These are phyloP conservation scores for Actinidia chinensis DNA, from an alignment of 179 eudicot species.

Conservation along the genomic window DNA sequence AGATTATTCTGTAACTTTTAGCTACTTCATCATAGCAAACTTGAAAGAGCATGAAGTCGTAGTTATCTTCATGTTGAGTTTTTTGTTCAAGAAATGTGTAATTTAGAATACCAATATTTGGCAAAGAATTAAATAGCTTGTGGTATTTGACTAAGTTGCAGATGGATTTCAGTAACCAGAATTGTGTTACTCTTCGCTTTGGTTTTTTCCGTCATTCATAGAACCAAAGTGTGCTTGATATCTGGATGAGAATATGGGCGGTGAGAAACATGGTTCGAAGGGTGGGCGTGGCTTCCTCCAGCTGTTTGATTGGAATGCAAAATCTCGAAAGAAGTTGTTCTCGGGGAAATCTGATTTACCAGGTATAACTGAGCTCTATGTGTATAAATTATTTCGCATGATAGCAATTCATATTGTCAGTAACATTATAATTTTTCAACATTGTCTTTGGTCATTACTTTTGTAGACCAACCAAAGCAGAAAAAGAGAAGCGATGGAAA, in stretches of 20 bases:
- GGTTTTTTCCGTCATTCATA: neutral
- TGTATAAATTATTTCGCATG: neutral
- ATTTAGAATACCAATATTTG: neutral
- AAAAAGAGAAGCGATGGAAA: conserved; percentile 57
- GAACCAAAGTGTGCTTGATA: conserved; percentile 11
- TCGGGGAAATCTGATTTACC: conserved; percentile 61
- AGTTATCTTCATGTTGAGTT: neutral
- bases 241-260: conserved; percentile 54
- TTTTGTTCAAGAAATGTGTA: conserved; percentile 12
- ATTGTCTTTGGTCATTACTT: conserved; percentile 4
- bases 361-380: conserved; percentile 26
- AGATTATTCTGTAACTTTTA: neutral
- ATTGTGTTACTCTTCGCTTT: conserved; percentile 14
- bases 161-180: conserved; percentile 15
- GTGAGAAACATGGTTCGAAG: conserved; percentile 62
- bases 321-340: conserved; percentile 87
- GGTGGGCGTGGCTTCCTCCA: conserved; percentile 82
- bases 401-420: neutral
- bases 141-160: conserved; percentile 19
- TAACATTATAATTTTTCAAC: neutral
- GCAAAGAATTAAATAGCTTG: neutral
- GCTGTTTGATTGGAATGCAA: conserved; percentile 95
- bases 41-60: neutral
- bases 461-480: conserved; percentile 63
- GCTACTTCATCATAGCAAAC: neutral